phyloP scores from a whole-genome alignment of 495 filamentous ascomycete genomes.

The Rostrohypoxylon terebratum region DNA sequence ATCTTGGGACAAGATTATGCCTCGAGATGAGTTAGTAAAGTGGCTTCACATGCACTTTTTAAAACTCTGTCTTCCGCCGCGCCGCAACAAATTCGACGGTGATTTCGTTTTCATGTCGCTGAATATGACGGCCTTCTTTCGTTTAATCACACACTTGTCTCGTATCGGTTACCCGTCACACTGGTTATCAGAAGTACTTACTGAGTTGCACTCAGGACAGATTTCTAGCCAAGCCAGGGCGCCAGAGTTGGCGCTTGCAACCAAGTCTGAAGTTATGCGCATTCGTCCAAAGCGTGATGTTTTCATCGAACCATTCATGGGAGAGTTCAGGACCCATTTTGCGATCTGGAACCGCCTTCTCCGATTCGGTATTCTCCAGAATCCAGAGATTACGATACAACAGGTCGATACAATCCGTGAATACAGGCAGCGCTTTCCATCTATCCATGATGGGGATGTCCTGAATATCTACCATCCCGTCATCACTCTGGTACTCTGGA shows the following conservation, averaged over 20 bases:
- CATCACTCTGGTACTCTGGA: neutral
- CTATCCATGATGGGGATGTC: neutral
- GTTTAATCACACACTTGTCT: neutral
- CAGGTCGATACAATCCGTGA: neutral
- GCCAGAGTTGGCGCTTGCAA: neutral
- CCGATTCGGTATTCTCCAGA: neutral
- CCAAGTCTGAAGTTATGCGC: neutral
- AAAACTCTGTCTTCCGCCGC: neutral
- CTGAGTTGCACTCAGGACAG: neutral
- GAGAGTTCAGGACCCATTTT: neutral
- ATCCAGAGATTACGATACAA: neutral
- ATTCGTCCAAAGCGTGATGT: neutral
- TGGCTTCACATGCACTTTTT: slow-evolving; percentile 1
- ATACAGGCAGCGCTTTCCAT: neutral
- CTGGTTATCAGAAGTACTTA: neutral
- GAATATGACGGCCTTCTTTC: neutral
- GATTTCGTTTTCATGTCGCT: neutral
- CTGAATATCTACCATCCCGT: neutral
- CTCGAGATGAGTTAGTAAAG: neutral
- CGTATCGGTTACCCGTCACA: neutral
- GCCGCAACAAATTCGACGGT: neutral
- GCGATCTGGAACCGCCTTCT: neutral
- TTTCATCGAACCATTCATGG: neutral
- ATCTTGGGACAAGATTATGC: neutral
- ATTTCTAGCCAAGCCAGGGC: neutral